These are phyloP conservation scores for Ligustrum vulgare DNA, from an alignment of 257 asterid genomes.

Conservation along the genomic window DNA sequence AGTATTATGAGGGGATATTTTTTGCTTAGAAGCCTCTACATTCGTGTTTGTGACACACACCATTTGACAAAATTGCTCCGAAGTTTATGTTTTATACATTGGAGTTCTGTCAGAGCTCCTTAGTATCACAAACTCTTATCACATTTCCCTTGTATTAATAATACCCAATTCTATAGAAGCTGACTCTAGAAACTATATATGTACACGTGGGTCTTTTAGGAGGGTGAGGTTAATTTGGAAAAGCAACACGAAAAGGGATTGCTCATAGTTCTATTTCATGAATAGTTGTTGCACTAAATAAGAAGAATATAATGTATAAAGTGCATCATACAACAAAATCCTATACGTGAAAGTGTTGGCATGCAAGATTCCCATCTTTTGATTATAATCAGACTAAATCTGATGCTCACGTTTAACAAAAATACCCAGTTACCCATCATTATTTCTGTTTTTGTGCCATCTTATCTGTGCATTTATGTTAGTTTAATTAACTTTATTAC, in stretches of 20 bases:
- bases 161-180: not conserved
- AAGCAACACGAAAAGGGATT: not conserved
- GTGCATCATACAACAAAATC: not conserved
- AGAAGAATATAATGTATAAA: not conserved
- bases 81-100: not conserved
- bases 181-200: not conserved
- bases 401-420: not conserved
- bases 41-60: not conserved
- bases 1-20: not conserved
- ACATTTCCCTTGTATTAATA: not conserved
- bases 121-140: not conserved
- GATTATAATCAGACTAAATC: not conserved
- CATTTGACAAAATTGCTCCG: not conserved
- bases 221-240: not conserved
- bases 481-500: conserved; percentile 6
- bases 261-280: not conserved
- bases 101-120: not conserved
- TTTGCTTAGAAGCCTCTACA: not conserved
- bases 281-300: not conserved
- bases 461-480: conserved; percentile 13
- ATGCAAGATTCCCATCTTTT: not conserved
- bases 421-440: not conserved
- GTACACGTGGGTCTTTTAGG: not conserved
- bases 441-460: conserved; percentile 13
- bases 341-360: not conserved